These are phyloP conservation scores for Ceratocystis eucalypticola DNA, from an alignment of 2,329 filamentous ascomycete species.

Conservation along the genomic window DNA sequence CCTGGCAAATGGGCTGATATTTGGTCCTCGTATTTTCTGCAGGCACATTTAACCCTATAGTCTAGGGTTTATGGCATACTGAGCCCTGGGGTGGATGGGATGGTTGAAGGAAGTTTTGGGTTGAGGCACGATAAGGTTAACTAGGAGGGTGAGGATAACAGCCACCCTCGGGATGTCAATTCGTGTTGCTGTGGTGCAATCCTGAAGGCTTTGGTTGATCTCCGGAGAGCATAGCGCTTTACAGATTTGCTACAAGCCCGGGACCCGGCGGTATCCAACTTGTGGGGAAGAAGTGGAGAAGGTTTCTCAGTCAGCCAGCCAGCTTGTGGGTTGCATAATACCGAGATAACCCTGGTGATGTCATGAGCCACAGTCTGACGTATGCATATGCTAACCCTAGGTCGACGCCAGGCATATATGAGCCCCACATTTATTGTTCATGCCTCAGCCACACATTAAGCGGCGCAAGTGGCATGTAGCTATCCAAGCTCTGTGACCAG, in stretches of 20 bases:
- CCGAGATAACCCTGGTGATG: not conserved
- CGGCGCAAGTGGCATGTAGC: not conserved
- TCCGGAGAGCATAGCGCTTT: no score
- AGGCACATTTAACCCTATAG: not conserved
- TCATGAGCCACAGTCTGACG: not conserved
- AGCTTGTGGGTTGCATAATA: no score
- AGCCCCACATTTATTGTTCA: not conserved
- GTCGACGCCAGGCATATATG: not conserved
- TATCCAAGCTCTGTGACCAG: not conserved
- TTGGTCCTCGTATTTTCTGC: not conserved
- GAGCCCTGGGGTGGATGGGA: not conserved
- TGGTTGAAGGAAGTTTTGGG: not conserved
- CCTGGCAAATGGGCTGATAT: slow-evolving; percentile 10
- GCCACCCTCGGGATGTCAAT: no score
- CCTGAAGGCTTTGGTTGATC: no score
- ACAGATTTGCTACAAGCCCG: no score
- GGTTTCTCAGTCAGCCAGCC: no score
- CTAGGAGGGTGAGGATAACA: not conserved
- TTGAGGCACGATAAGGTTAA: not conserved
- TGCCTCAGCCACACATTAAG: slow-evolving; percentile 1
- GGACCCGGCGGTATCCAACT: no score
- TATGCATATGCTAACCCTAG: not conserved
- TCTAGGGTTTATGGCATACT: not conserved
- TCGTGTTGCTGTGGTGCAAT: no score
- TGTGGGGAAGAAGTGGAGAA: no score